phyloP scores from a whole-genome alignment of 441 rosid species.

The Erysimum pusillum region DNA sequence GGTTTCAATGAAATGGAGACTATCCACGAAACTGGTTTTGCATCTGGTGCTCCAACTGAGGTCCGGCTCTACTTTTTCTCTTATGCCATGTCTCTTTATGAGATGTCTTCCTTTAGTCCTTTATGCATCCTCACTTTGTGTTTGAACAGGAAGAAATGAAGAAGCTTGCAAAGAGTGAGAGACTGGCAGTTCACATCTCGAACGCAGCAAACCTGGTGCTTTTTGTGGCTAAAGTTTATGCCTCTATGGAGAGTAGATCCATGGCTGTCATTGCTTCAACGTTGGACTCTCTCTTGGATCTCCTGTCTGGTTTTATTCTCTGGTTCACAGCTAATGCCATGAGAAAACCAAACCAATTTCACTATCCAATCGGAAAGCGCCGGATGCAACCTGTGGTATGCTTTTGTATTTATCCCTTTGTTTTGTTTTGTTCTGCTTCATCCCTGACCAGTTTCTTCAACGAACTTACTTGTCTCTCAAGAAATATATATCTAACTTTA shows the following conservation, averaged over 20 bases:
- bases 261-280: slow-evolving; percentile 77
- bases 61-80: slow-evolving; percentile 39
- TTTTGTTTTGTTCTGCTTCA: slow-evolving; percentile 49
- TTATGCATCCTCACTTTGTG: not conserved
- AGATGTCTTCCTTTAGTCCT: not conserved
- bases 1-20: slow-evolving; percentile 68
- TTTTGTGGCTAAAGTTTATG: slow-evolving; percentile 65
- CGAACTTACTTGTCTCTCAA: slow-evolving; percentile 30
- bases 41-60: slow-evolving; percentile 60
- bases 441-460: not conserved
- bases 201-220: slow-evolving; percentile 61
- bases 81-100: not conserved
- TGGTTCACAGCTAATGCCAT: slow-evolving; percentile 66
- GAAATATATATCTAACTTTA: not conserved
- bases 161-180: slow-evolving; percentile 64
- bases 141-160: slow-evolving; percentile 63
- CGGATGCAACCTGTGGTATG: slow-evolving; percentile 74
- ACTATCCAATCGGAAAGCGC: slow-evolving; percentile 67
- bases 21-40: slow-evolving; percentile 52
- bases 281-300: slow-evolving; percentile 72
- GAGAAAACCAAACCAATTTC: slow-evolving; percentile 61
- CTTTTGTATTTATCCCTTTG: slow-evolving; percentile 31
- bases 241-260: slow-evolving; percentile 63
- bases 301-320: slow-evolving; percentile 68
- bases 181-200: slow-evolving; percentile 60